Percentiles rank a stretch among this genome's conserved stretches.
Evolutionary conservation across 179 eudicot species (phyloP).

Genomic region (Dionaea muscipula): DNA sequence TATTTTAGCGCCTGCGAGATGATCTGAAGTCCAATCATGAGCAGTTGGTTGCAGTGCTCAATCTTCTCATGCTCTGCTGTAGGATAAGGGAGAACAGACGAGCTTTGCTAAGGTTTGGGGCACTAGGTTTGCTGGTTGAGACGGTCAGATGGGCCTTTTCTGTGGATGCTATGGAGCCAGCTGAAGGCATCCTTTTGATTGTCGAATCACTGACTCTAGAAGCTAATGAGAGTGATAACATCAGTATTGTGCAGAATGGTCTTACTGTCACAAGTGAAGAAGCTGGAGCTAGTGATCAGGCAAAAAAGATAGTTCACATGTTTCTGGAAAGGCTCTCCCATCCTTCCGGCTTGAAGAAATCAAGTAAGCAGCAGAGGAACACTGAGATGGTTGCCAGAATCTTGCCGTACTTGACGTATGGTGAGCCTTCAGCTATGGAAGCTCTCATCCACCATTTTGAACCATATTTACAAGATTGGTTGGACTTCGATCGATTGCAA

Average conservation of each 20-base stretch:
- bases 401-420: constrained; percentile 92
- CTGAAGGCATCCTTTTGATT: constrained; percentile 95
- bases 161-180: constrained; percentile 98
- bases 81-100: constrained; percentile 87
- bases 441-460: constrained; percentile 90
- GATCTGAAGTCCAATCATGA: constrained; percentile 93
- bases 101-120: constrained; percentile 72
- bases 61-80: constrained; percentile 90
- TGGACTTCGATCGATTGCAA: constrained; percentile 67
- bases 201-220: constrained; percentile 93
- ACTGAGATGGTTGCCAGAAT: constrained; percentile 99
- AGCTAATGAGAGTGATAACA: constrained; percentile 88
- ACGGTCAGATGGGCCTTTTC: constrained; percentile 95
- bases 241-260: constrained; percentile 56
- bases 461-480: constrained; percentile 70
- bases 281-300: constrained; percentile 81
- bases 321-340: constrained; percentile 86
- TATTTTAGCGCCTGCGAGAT: constrained; percentile 59
- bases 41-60: constrained; percentile 76
- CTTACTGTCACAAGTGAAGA: constrained; percentile 65
- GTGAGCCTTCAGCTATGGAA: constrained; percentile 97
- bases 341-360: constrained; percentile 75
- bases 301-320: constrained; percentile 94
- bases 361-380: constrained; percentile 94
- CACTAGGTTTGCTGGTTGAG: constrained; percentile 80